Evolutionary conservation across 2,329 filamentous ascomycete genomes (phyloP).

Genomic region (Gaeumannomyces tritici): DNA sequence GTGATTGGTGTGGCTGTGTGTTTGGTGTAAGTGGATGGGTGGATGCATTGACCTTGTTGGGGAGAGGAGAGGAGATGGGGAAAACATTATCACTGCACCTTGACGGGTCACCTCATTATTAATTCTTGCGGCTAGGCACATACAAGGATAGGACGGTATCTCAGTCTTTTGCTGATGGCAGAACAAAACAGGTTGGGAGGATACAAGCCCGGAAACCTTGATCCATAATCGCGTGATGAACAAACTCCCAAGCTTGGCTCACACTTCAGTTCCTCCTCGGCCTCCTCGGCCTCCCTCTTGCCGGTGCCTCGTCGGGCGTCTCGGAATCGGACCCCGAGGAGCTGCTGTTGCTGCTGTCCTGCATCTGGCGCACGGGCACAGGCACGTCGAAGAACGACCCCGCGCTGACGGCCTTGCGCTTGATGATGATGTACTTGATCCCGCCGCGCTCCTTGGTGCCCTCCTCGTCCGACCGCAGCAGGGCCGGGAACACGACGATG

Average conservation of each 20-base stretch:
- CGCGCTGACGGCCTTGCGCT: constrained; percentile 5
- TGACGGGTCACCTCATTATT: background rate
- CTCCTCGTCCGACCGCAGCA: constrained; percentile 4
- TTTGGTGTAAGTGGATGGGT: background rate
- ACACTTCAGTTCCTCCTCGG: background rate
- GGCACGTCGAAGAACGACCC: constrained; percentile 4
- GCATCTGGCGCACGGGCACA: background rate
- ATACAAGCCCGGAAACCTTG: background rate
- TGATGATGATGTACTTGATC: constrained; percentile 3
- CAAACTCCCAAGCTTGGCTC: background rate
- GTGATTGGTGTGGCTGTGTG: background rate
- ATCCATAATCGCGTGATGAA: background rate
- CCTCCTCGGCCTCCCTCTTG: background rate
- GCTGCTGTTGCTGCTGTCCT: background rate
- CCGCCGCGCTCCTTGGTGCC: background rate
- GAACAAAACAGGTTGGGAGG: background rate
- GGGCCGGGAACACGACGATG: constrained; percentile 3
- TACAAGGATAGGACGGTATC: background rate
- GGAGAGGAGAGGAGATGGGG: background rate
- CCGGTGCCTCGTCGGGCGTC: background rate
- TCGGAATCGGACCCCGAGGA: background rate
- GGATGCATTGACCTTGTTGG: background rate
- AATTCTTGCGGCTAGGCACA: background rate
- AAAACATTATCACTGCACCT: background rate
- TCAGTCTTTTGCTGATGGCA: background rate